Evolutionary conservation across 192 early-diverging fungal species (phyloP), one percentile per base, ranked within the genome.

Genomic region (Thamnidium elegans): DNA sequence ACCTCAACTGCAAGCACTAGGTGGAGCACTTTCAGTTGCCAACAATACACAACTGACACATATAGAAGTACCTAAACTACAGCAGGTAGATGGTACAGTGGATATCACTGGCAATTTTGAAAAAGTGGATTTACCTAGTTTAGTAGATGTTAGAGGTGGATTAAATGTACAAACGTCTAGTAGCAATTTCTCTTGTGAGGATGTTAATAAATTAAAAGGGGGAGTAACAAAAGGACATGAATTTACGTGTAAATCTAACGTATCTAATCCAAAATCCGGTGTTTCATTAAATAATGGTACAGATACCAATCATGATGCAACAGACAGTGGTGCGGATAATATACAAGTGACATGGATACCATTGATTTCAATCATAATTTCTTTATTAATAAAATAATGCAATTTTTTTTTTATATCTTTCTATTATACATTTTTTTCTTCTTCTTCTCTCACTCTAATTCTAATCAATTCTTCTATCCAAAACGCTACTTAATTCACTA

Each of bases 1-100:
- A 58, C 71, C 82, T 19, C 69, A 73, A 53, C 58, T 90, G 26
- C 72, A 70, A 7, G 72, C 66, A 11, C 71, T 90, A 23, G 88
- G 86, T 11, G 83, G 86, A 31, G 85, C 87, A 36, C 71, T 88
- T 46, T 69, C 81, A 52, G 79, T 90, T 20, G 78, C 71, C 53
- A 86, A 87, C 75, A 90, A 90, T 65, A 82, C 83, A 15, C 68
- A 81, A n/a, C 53, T 88, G 63, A 75, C 58, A 15, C 64, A 65
- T 44, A 73, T 90, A 31, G 66, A 73, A 50, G 70, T 72, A 8
- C 72, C 77, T 15, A 69, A 84, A 66, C 75, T 90, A 47, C 69
- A 66, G 19, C 68, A 83, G 20, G 78, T 90, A 17, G 74, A 80
- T 2, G 88, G 87, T 4, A 80, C 83, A 50, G 71, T 88, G 20